Conservation (phyloP, 495 filamentous ascomycete genomes). For the Entonaema liquescens region DNA sequence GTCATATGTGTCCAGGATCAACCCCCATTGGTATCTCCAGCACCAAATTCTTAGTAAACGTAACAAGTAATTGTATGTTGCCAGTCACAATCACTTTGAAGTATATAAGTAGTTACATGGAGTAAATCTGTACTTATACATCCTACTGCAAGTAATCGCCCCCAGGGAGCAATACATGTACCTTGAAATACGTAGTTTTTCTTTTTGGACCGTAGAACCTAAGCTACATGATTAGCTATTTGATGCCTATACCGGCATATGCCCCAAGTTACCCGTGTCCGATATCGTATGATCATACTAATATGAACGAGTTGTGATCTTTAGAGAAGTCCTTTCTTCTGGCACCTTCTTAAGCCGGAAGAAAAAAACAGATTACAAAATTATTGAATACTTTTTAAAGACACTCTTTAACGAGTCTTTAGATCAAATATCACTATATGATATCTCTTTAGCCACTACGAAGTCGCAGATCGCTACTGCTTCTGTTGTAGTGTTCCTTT, state of each 20-base stretch:
- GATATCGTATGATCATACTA: constrained; percentile 31
- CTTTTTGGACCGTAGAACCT: background rate
- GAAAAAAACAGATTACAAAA: background rate
- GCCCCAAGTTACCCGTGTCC: background rate
- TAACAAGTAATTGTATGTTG: constrained; percentile 5
- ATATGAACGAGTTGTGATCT: constrained; percentile 6
- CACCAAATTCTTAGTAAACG: constrained; percentile 27
- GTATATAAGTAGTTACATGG: constrained; percentile 32
- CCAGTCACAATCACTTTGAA: constrained; percentile 9
- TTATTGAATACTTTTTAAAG: background rate
- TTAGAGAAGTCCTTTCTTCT: constrained; percentile 6
- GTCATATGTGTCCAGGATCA: constrained; percentile 14
- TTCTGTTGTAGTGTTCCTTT: background rate
- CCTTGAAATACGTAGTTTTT: no score
- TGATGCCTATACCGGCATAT: background rate
- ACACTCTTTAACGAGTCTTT: background rate
- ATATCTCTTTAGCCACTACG: background rate
- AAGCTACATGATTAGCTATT: background rate
- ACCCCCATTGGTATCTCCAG: constrained; percentile 23
- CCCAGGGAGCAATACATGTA: background rate
- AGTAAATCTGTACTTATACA: constrained; percentile 3
- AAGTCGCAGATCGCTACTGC: constrained; percentile 1
- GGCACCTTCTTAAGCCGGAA: background rate
- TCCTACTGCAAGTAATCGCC: background rate
- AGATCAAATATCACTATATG: background rate